phyloP scores from a whole-genome alignment of 2,329 filamentous ascomycete genomes.

The Penicillium hesseltinei region DNA sequence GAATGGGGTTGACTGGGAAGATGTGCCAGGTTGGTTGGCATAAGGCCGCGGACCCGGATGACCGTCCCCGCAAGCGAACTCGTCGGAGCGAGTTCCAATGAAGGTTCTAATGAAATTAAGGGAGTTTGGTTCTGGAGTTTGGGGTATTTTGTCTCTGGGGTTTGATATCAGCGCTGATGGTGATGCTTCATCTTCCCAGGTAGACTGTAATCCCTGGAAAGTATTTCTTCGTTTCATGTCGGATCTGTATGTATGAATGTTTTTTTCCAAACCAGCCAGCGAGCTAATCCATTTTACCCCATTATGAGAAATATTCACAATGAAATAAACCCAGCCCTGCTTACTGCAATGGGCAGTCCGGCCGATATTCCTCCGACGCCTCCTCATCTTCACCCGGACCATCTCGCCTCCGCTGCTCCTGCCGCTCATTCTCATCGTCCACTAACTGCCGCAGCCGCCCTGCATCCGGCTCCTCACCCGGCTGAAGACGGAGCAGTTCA shows the following conservation, averaged over 20 bases:
- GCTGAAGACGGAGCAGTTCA: not conserved
- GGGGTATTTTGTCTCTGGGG: not conserved
- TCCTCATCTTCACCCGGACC: not conserved
- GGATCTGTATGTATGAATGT: not conserved
- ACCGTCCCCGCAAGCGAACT: not conserved
- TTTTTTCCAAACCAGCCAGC: not conserved
- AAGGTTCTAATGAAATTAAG: not conserved
- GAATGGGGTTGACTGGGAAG: not conserved
- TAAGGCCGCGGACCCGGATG: not conserved
- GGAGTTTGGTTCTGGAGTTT: not conserved
- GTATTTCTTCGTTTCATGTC: not conserved
- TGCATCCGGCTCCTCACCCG: not conserved
- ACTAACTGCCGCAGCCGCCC: not conserved
- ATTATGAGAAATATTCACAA: not conserved
- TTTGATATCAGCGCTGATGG: not conserved
- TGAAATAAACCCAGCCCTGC: not conserved
- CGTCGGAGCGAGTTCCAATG: not conserved
- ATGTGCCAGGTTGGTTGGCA: constrained; percentile 2
- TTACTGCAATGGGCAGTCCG: not conserved
- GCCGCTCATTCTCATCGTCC: not conserved
- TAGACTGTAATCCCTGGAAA: not conserved
- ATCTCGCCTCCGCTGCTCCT: constrained; percentile 1
- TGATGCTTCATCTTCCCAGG: no score
- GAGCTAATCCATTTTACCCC: no score
- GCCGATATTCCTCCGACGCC: not conserved